Percentiles rank a stretch among this genome's conserved stretches.
Evolutionary conservation across 441 rosid genomes (phyloP).

Genomic region (Kokia cookei): DNA sequence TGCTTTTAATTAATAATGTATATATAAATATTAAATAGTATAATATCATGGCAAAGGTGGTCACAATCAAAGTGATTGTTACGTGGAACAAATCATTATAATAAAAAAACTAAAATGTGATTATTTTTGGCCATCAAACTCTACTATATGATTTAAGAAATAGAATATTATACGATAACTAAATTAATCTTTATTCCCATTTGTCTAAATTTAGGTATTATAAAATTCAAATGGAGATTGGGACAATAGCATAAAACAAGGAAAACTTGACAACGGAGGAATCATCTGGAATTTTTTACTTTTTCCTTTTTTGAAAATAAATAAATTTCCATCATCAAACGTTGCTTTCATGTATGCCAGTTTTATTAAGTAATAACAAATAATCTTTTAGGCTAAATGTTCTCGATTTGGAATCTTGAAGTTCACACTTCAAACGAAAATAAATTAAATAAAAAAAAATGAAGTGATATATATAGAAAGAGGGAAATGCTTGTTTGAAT

Average conservation of each 20-base stretch:
- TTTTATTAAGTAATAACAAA: background rate
- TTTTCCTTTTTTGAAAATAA: background rate
- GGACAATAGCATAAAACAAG: background rate
- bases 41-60: background rate
- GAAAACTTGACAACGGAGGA: background rate
- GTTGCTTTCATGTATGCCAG: conserved; percentile 10
- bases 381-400: background rate
- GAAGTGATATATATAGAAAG: background rate
- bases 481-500: background rate
- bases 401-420: background rate
- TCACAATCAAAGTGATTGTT: background rate
- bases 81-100: background rate
- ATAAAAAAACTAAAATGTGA: background rate
- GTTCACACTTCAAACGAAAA: conserved; percentile 10
- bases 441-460: background rate
- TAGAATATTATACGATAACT: background rate
- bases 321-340: background rate
- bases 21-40: background rate
- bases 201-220: background rate
- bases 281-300: background rate
- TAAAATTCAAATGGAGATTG: background rate
- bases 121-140: background rate
- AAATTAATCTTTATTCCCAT: background rate
- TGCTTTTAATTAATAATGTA: background rate
- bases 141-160: background rate